Percentiles rank a stretch among this genome's conserved stretches.
These are phyloP conservation scores for Trypethelium eluteriae DNA, from an alignment of 495 filamentous ascomycete species.

Conservation along the genomic window DNA sequence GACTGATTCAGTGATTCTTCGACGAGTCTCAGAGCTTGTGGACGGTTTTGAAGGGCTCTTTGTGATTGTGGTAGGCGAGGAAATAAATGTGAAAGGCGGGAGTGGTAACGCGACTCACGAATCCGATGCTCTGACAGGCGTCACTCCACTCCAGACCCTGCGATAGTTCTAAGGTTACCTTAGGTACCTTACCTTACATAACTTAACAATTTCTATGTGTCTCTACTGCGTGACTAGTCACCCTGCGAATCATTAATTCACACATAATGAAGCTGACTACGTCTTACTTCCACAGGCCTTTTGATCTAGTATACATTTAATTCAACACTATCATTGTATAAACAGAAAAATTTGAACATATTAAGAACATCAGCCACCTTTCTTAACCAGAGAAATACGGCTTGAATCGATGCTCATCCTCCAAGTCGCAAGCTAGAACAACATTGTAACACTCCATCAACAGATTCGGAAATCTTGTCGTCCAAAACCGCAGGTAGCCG, in stretches of 20 bases:
- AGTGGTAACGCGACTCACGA: not conserved
- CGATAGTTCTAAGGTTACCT: too few relatives aligned
- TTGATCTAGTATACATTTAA: too few relatives aligned
- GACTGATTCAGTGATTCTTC: not conserved
- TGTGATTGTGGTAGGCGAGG: not conserved
- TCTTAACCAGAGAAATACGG: conserved; percentile 48
- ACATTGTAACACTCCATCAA: conserved; percentile 73
- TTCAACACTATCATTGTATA: not conserved
- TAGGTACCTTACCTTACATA: too few relatives aligned
- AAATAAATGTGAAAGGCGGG: not conserved
- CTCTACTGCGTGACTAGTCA: too few relatives aligned
- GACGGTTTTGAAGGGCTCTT: not conserved
- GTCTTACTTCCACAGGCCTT: too few relatives aligned
- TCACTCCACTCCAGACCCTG: too few relatives aligned
- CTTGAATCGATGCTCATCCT: conserved; percentile 63
- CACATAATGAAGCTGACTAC: too few relatives aligned
- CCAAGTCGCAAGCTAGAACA: conserved; percentile 57
- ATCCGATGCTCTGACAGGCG: too few relatives aligned
- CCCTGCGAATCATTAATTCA: too few relatives aligned
- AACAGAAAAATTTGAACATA: not conserved
- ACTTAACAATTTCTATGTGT: too few relatives aligned
- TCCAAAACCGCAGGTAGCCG: conserved; percentile 85
- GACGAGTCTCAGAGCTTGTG: not conserved
- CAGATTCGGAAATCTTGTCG: conserved; percentile 68
- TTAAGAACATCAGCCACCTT: not conserved